Conservation (phyloP, 352 stramenopile genomes). For the Globisporangium polare region DNA sequence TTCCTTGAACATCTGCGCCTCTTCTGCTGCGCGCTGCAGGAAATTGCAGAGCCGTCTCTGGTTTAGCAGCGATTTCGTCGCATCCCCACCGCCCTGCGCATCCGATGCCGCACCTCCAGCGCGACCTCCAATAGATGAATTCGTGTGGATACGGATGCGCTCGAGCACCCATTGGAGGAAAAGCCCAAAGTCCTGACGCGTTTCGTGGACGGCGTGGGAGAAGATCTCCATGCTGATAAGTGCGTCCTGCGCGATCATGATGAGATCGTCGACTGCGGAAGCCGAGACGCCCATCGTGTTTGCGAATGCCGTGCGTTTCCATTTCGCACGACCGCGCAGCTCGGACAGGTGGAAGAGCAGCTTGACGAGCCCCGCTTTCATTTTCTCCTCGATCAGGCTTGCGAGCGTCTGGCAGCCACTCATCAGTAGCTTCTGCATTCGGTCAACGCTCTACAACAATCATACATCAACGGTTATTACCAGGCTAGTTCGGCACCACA, state of each 20-base stretch:
- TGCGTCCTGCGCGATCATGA: conserved; percentile 27
- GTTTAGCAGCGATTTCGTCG: conserved; percentile 52
- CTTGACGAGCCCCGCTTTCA: conserved; percentile 35
- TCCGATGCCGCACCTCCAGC: neutral
- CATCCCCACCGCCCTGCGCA: neutral
- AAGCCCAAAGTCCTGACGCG: conserved; percentile 51
- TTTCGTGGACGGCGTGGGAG: conserved; percentile 42
- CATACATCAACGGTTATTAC: no score
- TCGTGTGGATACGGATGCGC: conserved; percentile 60
- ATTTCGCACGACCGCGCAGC: conserved; percentile 47
- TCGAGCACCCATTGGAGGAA: conserved; percentile 66
- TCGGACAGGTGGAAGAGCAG: conserved; percentile 50
- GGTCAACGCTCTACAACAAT: conserved; percentile 41
- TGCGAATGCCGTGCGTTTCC: conserved; percentile 29
- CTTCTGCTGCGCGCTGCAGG: conserved; percentile 36
- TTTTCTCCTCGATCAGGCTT: conserved; percentile 24
- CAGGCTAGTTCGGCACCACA: no score
- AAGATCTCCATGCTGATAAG: conserved; percentile 45
- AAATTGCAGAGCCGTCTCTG: conserved; percentile 52
- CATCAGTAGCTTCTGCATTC: conserved; percentile 51
- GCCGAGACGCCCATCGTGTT: conserved; percentile 35
- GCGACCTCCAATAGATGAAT: conserved; percentile 15
- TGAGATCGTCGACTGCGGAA: conserved; percentile 30
- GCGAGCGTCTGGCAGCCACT: conserved; percentile 37
- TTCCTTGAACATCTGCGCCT: conserved; percentile 33